Conservation (phyloP, 495 filamentous ascomycete genomes). For the Aspergillus bridgeri region DNA sequence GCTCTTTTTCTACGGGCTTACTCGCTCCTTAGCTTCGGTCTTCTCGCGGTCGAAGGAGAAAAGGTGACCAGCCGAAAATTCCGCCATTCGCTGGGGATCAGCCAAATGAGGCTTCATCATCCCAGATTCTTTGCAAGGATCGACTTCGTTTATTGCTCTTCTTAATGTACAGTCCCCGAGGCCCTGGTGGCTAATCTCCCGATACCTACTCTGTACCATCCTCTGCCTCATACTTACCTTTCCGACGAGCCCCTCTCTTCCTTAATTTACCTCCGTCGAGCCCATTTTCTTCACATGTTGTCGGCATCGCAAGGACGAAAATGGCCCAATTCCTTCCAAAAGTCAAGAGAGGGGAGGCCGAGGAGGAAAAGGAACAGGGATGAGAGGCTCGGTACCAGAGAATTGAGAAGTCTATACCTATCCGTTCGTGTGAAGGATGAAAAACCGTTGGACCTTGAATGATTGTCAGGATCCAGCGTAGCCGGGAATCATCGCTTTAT, state of each 20-base stretch:
- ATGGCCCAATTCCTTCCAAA: no score
- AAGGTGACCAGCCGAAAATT: conserved; percentile 11
- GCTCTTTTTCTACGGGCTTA: not conserved
- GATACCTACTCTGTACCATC: not conserved
- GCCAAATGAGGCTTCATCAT: conserved; percentile 15
- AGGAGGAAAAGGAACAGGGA: not conserved
- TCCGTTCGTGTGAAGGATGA: not conserved
- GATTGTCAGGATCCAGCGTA: conserved; percentile 23
- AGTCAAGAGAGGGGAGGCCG: not conserved
- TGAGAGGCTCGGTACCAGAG: conserved; percentile 3
- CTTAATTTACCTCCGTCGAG: conserved; percentile 1
- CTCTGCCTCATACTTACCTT: not conserved
- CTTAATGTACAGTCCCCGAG: not conserved
- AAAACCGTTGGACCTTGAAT: conserved; percentile 11
- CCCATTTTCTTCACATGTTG: conserved; percentile 14
- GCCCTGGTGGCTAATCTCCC: not conserved
- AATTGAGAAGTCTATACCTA: not conserved
- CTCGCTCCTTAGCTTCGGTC: not conserved
- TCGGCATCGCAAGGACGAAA: conserved; percentile 1
- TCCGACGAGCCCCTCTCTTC: not conserved
- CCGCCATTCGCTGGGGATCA: conserved; percentile 13
- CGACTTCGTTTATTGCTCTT: conserved; percentile 1
- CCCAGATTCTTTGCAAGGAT: conserved; percentile 9
- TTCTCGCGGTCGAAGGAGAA: not conserved
- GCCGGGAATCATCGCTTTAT: conserved; percentile 14